These are phyloP conservation scores for Talaromyces sp. DNA, from an alignment of 2,329 filamentous ascomycete genomes.

Conservation along the genomic window DNA sequence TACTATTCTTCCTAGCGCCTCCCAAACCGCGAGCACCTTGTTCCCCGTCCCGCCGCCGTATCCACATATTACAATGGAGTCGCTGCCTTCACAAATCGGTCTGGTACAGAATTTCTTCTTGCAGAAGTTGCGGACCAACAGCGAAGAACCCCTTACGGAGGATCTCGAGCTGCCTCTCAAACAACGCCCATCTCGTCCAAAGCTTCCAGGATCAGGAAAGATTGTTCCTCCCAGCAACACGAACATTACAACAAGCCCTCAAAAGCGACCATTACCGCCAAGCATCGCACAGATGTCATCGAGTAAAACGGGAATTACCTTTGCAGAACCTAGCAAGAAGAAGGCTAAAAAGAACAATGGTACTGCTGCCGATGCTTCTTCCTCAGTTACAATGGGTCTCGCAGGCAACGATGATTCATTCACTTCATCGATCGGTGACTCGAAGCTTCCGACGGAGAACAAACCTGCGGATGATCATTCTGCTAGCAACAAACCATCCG, in stretches of 20 bases:
- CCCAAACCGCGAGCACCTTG: slow-evolving; percentile 53
- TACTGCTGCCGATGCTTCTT: slow-evolving; percentile 19
- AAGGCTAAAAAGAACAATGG: slow-evolving; percentile 40
- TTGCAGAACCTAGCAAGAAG: slow-evolving; percentile 38
- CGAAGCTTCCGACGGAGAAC: slow-evolving; percentile 16
- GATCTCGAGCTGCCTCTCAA: slow-evolving; percentile 93
- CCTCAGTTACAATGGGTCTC: slow-evolving; percentile 6
- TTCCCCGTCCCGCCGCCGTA: slow-evolving; percentile 62
- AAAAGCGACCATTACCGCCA: slow-evolving; percentile 36
- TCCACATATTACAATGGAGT: slow-evolving; percentile 73
- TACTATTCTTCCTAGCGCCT: slow-evolving; percentile 20
- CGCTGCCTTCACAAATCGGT: slow-evolving; percentile 73
- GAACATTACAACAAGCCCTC: slow-evolving; percentile 34
- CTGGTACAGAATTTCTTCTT: slow-evolving; percentile 89
- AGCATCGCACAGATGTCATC: slow-evolving; percentile 18
- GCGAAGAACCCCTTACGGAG: slow-evolving; percentile 77
- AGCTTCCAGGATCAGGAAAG: slow-evolving; percentile 44
- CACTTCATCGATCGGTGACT: slow-evolving; percentile 1
- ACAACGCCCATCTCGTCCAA: slow-evolving; percentile 56
- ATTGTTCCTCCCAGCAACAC: slow-evolving; percentile 34
- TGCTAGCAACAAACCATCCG: slow-evolving; percentile 15
- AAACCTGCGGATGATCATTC: slow-evolving; percentile 31
- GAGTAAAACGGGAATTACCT: slow-evolving; percentile 22
- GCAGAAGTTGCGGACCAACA: slow-evolving; percentile 77
- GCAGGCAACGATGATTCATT: slow-evolving; percentile 25